These are phyloP conservation scores for Aspergillus bombycis DNA, from an alignment of 2,329 filamentous ascomycete genomes.

Conservation along the genomic window DNA sequence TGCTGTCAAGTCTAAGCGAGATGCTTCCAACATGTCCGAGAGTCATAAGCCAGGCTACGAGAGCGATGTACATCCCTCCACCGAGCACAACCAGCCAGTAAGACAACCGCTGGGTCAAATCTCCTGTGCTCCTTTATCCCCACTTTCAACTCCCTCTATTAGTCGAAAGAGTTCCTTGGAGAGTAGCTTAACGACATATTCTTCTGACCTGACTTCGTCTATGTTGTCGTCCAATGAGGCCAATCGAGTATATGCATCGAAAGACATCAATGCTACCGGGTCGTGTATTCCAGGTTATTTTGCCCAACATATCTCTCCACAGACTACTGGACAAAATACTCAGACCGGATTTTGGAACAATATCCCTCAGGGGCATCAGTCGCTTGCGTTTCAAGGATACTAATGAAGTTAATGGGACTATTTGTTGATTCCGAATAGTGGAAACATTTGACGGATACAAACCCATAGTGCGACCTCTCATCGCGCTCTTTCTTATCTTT, in stretches of 20 bases:
- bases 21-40: conserved; percentile 8
- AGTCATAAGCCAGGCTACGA: conserved; percentile 1
- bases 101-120: conserved; percentile 13
- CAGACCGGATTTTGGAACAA: conserved; percentile 19
- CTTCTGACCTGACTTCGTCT: conserved; percentile 17
- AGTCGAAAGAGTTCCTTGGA: conserved; percentile 25
- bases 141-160: conserved; percentile 17
- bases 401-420: background rate
- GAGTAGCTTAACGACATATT: conserved; percentile 20
- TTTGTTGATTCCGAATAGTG: background rate
- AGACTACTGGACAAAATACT: conserved; percentile 9
- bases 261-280: conserved; percentile 10
- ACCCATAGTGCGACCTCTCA: background rate
- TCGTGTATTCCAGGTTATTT: conserved; percentile 23
- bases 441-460: background rate
- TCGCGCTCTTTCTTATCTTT: background rate
- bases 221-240: conserved; percentile 17
- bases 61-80: background rate
- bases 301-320: conserved; percentile 18
- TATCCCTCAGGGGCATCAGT: conserved; percentile 12
- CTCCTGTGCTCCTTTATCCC: conserved; percentile 19
- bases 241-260: conserved; percentile 7
- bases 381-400: conserved; percentile 20
- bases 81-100: background rate
- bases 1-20: conserved; percentile 9